A percentile compares a stretch with the other conserved stretches of the same genome.
These are phyloP conservation scores for Sideroxylon spinosum DNA, from an alignment of 179 eudicot species.

Conservation along the genomic window DNA sequence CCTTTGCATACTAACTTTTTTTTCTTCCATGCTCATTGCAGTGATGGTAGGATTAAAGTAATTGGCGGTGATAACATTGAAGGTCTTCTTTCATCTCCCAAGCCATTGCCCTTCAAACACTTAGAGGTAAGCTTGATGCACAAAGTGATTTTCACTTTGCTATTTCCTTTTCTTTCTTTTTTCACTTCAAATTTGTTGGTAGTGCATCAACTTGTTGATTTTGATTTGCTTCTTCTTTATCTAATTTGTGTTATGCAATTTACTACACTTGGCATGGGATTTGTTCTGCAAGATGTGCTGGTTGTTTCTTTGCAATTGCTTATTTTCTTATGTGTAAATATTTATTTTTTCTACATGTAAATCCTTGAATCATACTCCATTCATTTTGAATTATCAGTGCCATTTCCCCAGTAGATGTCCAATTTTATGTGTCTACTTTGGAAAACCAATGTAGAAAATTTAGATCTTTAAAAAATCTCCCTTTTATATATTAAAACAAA, in stretches of 20 bases:
- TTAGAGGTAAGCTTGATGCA: conserved; percentile 49
- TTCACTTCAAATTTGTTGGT: conserved; percentile 10
- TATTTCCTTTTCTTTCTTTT: neutral
- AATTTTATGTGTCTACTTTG: neutral
- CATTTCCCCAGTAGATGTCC: neutral
- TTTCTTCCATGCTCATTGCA: conserved; percentile 28
- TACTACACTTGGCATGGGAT: neutral
- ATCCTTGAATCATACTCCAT: neutral
- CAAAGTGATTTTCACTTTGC: neutral
- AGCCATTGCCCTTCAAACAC: conserved; percentile 63
- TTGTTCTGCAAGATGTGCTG: neutral
- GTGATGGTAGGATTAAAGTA: conserved; percentile 96
- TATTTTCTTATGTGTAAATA: neutral
- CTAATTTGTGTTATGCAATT: neutral
- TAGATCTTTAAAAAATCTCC: neutral
- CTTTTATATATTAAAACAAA: neutral
- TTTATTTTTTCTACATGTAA: conserved; percentile 5
- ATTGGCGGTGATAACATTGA: conserved; percentile 84
- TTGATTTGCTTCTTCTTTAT: neutral
- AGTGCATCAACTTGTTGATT: neutral
- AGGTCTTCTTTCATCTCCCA: conserved; percentile 81
- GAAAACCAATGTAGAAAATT: conserved; percentile 3
- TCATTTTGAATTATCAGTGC: neutral
- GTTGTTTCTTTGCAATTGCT: neutral
- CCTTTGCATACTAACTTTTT: conserved; percentile 5